Base-by-base conservation (phyloP, 805 yeast species). In the Huiozyma sinensis region DNA sequence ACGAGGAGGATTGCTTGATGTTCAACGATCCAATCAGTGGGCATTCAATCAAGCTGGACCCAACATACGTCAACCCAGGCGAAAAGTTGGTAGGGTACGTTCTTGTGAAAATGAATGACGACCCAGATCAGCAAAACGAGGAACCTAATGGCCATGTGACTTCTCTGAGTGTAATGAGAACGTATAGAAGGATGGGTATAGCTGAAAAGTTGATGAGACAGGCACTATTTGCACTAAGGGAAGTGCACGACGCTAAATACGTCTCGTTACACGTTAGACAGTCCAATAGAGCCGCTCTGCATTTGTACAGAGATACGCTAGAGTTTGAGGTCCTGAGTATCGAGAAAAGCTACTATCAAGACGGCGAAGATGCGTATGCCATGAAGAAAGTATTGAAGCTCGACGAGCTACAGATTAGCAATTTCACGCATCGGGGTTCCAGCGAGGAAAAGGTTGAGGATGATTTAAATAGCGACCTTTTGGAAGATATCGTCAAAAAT, bases 341-440 rank as follows among this genome's bases (percentile, higher is more conserved):
- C 46, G 96, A 88, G 55, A 81, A 77, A 50, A 75, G 83, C n/a
- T 92, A 92, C 63, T 92, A 92, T 57, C 96, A 89, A 43, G 97
- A 92, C 64, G 95, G 95, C 31, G 98, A 92, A 65, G 97, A 92
- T 65, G 98, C 98, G 11, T 90, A 89, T 63, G 83, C 92, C 36
- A 92, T 92, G 98, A 79, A 78, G 58, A 84, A 84, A 59, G 71
- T 69, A 2, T 69, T 87, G 51, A 68, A 68, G 17, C 57, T 79
- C 39, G 79, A 80, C 11, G 82, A 80, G 28, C 66, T 83, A 48
- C 48, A 77, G 38, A 88, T 90, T 24, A 71, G 75, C 46, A 62
- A 64, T 37, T 74, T 73, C 48, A 79, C 77, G 50, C 68, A 68
- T 12, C 44, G 49, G 30, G 48, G 44, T 24, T 36, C 38, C 30